Conservation (phyloP, 2,329 filamentous ascomycete genomes). For the Neonectria ditissima region DNA sequence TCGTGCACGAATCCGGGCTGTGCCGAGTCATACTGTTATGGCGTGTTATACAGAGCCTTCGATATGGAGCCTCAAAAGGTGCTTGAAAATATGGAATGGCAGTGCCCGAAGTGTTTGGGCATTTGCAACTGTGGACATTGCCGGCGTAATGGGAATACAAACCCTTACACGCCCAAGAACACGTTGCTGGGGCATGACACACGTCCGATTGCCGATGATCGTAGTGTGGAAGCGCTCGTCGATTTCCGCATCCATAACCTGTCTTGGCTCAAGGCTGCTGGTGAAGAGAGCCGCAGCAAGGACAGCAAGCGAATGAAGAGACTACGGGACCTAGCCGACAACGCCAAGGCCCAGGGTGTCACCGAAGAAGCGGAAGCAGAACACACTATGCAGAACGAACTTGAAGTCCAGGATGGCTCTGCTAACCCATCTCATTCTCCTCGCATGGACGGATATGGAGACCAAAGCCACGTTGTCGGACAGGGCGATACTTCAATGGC, state of each 20-base stretch:
- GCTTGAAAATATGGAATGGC: conserved; percentile 85
- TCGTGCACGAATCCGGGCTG: conserved; percentile 79
- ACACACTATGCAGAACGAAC: conserved; percentile 33
- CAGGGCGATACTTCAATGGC: conserved; percentile 29
- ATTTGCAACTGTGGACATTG: conserved; percentile 91
- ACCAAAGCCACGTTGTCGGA: conserved; percentile 50
- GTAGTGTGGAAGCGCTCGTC: conserved; percentile 90
- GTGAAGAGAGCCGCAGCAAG: conserved; percentile 68
- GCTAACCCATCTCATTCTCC: conserved; percentile 18
- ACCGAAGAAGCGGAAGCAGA: conserved; percentile 47
- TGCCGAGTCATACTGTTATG: conserved; percentile 86
- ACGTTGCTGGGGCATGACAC: conserved; percentile 94
- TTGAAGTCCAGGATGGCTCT: conserved; percentile 15
- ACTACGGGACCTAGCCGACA: conserved; percentile 67
- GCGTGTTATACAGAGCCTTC: conserved; percentile 90
- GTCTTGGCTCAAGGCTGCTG: conserved; percentile 76
- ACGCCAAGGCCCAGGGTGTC: conserved; percentile 65
- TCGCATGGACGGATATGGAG: conserved; percentile 44
- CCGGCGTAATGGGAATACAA: conserved; percentile 72
- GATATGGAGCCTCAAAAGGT: conserved; percentile 87
- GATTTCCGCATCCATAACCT: conserved; percentile 93
- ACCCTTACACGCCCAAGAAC: conserved; percentile 86
- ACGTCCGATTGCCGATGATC: conserved; percentile 86
- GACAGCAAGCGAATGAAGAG: conserved; percentile 69
- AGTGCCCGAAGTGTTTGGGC: conserved; percentile 86